Base-by-base conservation (phyloP, 371 early-diverging fungal species). In the Mucor lusitanicus region DNA sequence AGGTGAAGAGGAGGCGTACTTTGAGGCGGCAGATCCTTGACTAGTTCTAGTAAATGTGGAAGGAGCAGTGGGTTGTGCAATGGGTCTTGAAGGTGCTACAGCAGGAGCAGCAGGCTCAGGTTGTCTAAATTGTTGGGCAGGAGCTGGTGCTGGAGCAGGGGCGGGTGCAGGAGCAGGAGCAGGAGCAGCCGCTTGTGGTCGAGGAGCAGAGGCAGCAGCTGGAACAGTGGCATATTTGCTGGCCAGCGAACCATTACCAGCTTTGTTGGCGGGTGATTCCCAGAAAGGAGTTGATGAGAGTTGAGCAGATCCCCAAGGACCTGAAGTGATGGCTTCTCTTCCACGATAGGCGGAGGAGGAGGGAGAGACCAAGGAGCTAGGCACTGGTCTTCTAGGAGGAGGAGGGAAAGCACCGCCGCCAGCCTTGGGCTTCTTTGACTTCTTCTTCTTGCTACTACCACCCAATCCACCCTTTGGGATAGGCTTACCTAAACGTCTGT, bases 201-300 rank as follows among this genome's bases (percentile, higher is more conserved):
- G 33, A 39, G 23, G n/a, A 32, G 6, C n/a, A 55, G 13, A 3
- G 5, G 30, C 6, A 30, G 55, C 35, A 19, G 55, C 27, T 17
- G 64, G n/a, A 33, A 7, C 12, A 23, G 59, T 21, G 44, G 69
- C 21, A 12, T 66, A 72, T 40, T 66, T 71, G 1, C 69, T 63
- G 8, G 74, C 74, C 27, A 33, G 23, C 15, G 75, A 39, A 0
- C 64, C 67, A 50, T 40, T 11, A n/a, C 50, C 56, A n/a, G 69
- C 53, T 27, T 67, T 54, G 21, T 53, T 11, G 19, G 65, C 55
- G 17, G 72, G 67, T 28, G 64, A 59, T 44, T 75, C 69, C 82
- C 82, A 82, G 64, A 82, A 82, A 1, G 80, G 82, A 11, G 73
- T 73, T 4, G 71, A 69, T 2, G 73, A 59, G 28, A 82, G 63